A percentile compares a stretch with the other conserved stretches of the same genome.
phyloP scores from a whole-genome alignment of 306 rosid genomes.

The Rosa chinensis region DNA sequence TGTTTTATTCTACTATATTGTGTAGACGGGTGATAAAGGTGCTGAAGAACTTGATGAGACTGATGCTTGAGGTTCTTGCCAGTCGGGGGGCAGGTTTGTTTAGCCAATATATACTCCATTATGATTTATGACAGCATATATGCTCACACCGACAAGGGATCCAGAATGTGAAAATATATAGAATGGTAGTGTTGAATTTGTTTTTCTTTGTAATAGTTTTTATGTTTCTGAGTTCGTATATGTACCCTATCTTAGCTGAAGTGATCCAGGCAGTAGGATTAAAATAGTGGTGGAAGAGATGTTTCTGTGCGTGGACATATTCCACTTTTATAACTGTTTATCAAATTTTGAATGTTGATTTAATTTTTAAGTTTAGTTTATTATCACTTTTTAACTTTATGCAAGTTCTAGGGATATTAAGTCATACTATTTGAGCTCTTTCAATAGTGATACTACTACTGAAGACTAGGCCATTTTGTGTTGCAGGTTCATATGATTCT shows the following conservation, averaged over 20 bases:
- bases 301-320: conserved; percentile 7
- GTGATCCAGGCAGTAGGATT: neutral
- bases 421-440: neutral
- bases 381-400: neutral
- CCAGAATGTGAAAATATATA: neutral
- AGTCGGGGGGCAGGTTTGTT: conserved; percentile 86
- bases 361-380: neutral
- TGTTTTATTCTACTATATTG: conserved; percentile 20
- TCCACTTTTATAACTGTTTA: neutral
- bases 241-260: neutral
- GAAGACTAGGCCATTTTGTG: conserved; percentile 15
- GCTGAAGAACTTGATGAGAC: conserved; percentile 59
- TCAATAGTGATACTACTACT: neutral
- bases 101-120: conserved; percentile 1
- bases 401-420: neutral
- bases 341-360: neutral
- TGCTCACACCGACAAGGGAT: neutral
- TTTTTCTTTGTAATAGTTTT: neutral
- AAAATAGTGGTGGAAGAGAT: neutral
- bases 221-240: neutral
- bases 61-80: conserved; percentile 78
- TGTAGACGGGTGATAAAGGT: conserved; percentile 55
- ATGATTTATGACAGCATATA: neutral
- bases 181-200: neutral
- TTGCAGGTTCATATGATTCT: conserved; percentile 68